Conservation (phyloP, 2,329 filamentous ascomycete species). For the Plectosphaerella sp. region DNA sequence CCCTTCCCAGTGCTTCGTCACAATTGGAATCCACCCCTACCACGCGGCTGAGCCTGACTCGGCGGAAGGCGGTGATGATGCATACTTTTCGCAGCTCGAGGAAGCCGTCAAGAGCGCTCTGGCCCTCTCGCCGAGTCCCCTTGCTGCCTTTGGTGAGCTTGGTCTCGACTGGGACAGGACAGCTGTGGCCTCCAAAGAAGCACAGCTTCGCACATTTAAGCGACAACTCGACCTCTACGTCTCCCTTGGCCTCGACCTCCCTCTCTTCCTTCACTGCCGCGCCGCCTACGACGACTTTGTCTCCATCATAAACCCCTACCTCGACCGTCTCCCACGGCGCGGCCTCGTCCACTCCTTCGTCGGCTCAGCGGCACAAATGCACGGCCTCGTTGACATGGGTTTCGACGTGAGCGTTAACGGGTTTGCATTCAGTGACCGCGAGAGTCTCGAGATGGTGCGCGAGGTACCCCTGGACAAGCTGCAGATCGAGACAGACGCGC, state of each 20-base stretch:
- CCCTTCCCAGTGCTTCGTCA: conserved; percentile 32
- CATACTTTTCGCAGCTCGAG: conserved; percentile 18
- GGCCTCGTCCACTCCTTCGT: conserved; percentile 36
- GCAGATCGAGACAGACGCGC: conserved; percentile 44
- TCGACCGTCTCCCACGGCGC: conserved; percentile 25
- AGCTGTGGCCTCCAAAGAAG: conserved; percentile 33
- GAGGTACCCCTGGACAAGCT: conserved; percentile 32
- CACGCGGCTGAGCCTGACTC: conserved; percentile 38
- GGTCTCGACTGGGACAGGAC: conserved; percentile 46
- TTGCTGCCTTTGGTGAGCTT: conserved; percentile 44
- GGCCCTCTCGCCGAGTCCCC: conserved; percentile 16
- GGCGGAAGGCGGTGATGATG: conserved; percentile 14
- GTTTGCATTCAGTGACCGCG: conserved; percentile 35
- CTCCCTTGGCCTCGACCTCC: conserved; percentile 22
- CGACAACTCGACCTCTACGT: conserved; percentile 35
- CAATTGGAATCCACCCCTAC: conserved; percentile 46
- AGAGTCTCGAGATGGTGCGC: conserved; percentile 35
- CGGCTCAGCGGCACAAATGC: conserved; percentile 33
- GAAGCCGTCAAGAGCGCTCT: conserved; percentile 17
- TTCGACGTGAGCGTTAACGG: conserved; percentile 45
- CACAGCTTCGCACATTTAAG: conserved; percentile 33
- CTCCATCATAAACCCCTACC: conserved; percentile 31
- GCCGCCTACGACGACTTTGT: conserved; percentile 38
- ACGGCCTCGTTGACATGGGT: conserved; percentile 26
- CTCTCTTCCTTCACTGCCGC: conserved; percentile 36